Evolutionary conservation across 2,329 filamentous ascomycete species (phyloP).

Genomic region (Aspergillus puulaauensis): DNA sequence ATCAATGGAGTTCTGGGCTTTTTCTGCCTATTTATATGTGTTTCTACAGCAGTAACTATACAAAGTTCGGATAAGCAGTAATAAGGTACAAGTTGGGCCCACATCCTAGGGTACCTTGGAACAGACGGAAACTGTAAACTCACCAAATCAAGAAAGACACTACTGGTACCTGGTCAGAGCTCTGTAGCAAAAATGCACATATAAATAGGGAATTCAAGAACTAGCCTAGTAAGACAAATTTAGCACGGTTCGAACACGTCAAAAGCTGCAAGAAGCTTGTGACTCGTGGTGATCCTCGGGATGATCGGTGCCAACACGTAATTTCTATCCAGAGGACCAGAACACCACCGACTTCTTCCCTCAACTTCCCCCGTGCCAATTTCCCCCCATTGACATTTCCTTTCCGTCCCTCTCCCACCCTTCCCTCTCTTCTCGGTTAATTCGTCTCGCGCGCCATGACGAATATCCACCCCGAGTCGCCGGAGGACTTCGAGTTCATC

Average conservation of each 20-base stretch:
- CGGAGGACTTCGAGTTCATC: constrained; percentile 53
- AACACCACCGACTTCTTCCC: constrained; percentile 1
- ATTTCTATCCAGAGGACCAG: constrained; percentile 6
- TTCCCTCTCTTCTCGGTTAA: constrained; percentile 25
- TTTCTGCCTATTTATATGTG: neutral
- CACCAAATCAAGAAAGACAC: neutral
- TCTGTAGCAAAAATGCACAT: neutral
- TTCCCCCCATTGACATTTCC: constrained; percentile 15
- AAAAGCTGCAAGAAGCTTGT: neutral
- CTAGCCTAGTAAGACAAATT: neutral
- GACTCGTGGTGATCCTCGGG: constrained; percentile 1
- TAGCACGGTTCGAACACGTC: neutral
- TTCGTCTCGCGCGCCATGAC: constrained; percentile 34
- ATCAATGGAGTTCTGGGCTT: constrained; percentile 5
- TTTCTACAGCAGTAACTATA: too few relatives aligned
- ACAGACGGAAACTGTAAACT: too few relatives aligned
- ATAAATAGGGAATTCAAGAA: neutral
- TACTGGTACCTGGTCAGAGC: neutral
- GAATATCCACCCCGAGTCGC: constrained; percentile 46
- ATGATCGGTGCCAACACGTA: constrained; percentile 5
- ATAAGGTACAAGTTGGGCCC: neutral
- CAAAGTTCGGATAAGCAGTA: too few relatives aligned
- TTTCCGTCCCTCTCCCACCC: constrained; percentile 22
- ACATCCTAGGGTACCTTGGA: neutral
- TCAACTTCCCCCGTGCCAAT: constrained; percentile 12